Conservation (phyloP, 768 basidiomycete genomes). For the Calocybe gangraenosa region DNA sequence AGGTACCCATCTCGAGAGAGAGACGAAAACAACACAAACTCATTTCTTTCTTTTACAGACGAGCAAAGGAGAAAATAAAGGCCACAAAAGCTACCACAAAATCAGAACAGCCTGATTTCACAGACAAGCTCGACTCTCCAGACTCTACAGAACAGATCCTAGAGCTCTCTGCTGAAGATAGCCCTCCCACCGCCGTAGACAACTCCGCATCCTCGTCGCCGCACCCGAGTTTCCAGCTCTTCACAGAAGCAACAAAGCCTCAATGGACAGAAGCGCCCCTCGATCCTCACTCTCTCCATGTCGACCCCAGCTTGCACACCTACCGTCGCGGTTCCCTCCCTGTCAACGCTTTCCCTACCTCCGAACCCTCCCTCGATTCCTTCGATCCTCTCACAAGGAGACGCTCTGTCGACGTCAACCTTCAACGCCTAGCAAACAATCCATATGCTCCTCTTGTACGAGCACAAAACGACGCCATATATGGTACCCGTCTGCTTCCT, state of each 20-base stretch:
- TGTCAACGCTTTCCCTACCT: constrained; percentile 32
- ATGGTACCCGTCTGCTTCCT: constrained; percentile 33
- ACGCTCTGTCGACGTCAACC: constrained; percentile 41
- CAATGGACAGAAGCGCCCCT: constrained; percentile 35
- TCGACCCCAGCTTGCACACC: constrained; percentile 21
- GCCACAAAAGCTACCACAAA: constrained; percentile 48
- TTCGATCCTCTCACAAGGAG: constrained; percentile 40
- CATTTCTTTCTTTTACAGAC: constrained; percentile 44
- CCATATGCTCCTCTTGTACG: constrained; percentile 48
- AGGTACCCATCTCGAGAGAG: constrained; percentile 43
- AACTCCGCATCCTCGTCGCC: constrained; percentile 14
- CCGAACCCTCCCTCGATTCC: constrained; percentile 31
- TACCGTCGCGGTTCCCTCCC: constrained; percentile 58
- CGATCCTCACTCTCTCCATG: constrained; percentile 19
- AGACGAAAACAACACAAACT: too few species aligned
- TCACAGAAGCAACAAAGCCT: constrained; percentile 24
- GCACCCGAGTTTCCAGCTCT: constrained; percentile 37
- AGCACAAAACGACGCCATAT: constrained; percentile 46
- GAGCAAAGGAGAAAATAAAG: constrained; percentile 80
- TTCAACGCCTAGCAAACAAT: constrained; percentile 46
- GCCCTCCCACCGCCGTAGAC: too few species aligned
- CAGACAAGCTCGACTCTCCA: constrained; percentile 23
- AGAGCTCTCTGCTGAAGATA: constrained; percentile 10
- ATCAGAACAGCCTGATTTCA: constrained; percentile 13
- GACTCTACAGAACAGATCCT: constrained; percentile 18